Evolutionary conservation across 495 filamentous ascomycete species (phyloP), one percentile per base, ranked within the genome.

Genomic region (Pyronema omphalodes): DNA sequence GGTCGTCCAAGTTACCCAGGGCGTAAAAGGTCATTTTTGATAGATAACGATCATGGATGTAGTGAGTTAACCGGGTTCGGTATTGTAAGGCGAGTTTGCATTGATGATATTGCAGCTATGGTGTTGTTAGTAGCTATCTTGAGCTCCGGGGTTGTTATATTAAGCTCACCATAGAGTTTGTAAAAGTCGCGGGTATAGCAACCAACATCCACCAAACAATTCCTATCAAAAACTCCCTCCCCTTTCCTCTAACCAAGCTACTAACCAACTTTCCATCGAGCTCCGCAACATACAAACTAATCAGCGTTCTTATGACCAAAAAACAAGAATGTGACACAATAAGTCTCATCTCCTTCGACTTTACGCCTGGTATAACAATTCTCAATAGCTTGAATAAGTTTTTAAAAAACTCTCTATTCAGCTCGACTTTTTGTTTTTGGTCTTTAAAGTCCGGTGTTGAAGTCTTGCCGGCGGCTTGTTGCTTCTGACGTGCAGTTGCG

Each of bases 161-260:
- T 15, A 34, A 51, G 70, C 82, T 66, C 66, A 93, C 84, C 93
- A 96, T 96, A 1, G 91, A 95, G 68, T 98, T 98, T 19, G 91
- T 98, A 60, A 96, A 98, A 0, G 93, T 95, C 14, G 91, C 93
- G 4, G 91, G 91, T n/a, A 98, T 74, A 43, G 91, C 88, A 60
- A 98, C 89, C 58, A 86, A 69, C 91, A 98, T 98, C 91, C 91
- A 98, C 88, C 89, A 96, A 4, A 93, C 78, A 58, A 98, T 76
- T 8, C 86, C 82, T 45, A 78, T 77, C 60, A 96, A 71, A 60
- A 98, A 98, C 52, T 93, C 86, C 68, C 76, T 88, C 15, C 91
- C 91, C 60, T 81, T 89, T 6, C 91, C 91, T 62, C 86, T 79
- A 23, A 98, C 86, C 54, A 98, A 68, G 59, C 79, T 86, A 67